Evolutionary conservation across 2,329 filamentous ascomycete genomes (phyloP).

Genomic region (Ophiosphaerella narmari): DNA sequence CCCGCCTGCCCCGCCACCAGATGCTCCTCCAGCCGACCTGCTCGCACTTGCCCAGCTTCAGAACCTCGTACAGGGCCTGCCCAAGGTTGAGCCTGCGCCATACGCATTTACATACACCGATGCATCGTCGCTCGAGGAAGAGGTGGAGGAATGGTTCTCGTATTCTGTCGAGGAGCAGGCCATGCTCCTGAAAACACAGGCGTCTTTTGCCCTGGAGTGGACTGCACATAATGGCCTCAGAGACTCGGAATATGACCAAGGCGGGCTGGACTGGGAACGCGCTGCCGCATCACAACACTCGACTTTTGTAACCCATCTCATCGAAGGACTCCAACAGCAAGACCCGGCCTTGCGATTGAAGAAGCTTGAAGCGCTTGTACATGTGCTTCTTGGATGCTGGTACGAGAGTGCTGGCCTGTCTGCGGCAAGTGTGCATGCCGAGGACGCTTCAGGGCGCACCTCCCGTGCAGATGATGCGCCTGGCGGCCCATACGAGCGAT

Average conservation of each 20-base stretch:
- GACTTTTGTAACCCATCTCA: conserved; percentile 59
- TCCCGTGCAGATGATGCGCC: conserved; percentile 6
- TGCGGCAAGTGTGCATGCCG: conserved; percentile 7
- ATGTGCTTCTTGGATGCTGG: conserved; percentile 55
- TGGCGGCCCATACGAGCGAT: conserved; percentile 30
- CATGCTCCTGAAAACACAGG: conserved; percentile 74
- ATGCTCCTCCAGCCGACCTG: conserved; percentile 47
- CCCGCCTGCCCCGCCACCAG: conserved; percentile 38
- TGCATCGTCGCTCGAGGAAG: conserved; percentile 70
- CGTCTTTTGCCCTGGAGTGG: conserved; percentile 80
- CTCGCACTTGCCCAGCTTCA: conserved; percentile 55
- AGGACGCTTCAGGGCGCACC: conserved; percentile 18
- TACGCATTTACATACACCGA: conserved; percentile 77
- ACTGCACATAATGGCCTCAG: conserved; percentile 45
- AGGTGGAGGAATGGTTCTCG: conserved; percentile 97
- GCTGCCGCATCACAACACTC: conserved; percentile 61
- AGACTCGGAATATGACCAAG: conserved; percentile 46
- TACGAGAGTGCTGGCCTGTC: conserved; percentile 54
- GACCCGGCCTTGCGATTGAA: conserved; percentile 40
- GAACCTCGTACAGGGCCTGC: conserved; percentile 51
- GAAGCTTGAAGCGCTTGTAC: conserved; percentile 51
- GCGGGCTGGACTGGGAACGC: conserved; percentile 67
- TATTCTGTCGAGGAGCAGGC: conserved; percentile 87
- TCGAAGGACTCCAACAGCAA: conserved; percentile 37
- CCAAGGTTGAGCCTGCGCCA: conserved; percentile 48